Evolutionary conservation across 345 rosid species (phyloP).

Genomic region (Combretum micranthum): DNA sequence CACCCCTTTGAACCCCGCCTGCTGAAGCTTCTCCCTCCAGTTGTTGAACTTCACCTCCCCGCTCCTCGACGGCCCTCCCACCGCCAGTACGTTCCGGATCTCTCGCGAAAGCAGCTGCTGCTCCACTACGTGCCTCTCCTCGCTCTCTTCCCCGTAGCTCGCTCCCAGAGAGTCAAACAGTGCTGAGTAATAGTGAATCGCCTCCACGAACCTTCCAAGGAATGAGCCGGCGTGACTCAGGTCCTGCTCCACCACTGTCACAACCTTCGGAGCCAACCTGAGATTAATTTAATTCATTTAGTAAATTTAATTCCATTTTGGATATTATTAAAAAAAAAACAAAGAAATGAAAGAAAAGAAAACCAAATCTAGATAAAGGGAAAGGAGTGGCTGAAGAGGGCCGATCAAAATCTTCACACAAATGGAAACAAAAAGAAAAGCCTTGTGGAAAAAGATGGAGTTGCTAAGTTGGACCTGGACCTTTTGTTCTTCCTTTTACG

Average conservation of each 20-base stretch:
- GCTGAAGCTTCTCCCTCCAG: slow-evolving; percentile 94
- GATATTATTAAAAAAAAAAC: neutral
- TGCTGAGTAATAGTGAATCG: slow-evolving; percentile 96
- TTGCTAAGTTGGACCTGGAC: slow-evolving; percentile 6
- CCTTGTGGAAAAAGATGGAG: slow-evolving; percentile 11
- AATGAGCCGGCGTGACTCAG: slow-evolving; percentile 88
- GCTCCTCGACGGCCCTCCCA: slow-evolving; percentile 76
- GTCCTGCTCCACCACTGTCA: slow-evolving; percentile 97
- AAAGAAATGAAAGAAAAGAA: neutral
- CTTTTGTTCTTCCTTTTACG: slow-evolving; percentile 6
- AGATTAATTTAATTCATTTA: neutral
- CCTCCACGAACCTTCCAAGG: slow-evolving; percentile 92
- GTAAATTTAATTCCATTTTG: no score
- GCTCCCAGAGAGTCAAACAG: slow-evolving; percentile 91
- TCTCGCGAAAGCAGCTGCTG: slow-evolving; percentile 90
- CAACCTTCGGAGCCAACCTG: slow-evolving; percentile 93
- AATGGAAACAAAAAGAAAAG: slow-evolving; percentile 14
- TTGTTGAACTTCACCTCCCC: slow-evolving; percentile 71
- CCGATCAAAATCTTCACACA: slow-evolving; percentile 3
- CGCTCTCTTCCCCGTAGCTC: slow-evolving; percentile 93
- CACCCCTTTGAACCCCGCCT: slow-evolving; percentile 72
- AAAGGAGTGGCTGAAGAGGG: slow-evolving; percentile 8
- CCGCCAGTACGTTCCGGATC: slow-evolving; percentile 76
- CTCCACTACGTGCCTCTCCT: slow-evolving; percentile 94
- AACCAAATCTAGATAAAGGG: neutral